Evolutionary conservation across 2,329 filamentous ascomycete species (phyloP), one percentile per base, ranked within the genome.

Genomic region (Fusarium sp.): DNA sequence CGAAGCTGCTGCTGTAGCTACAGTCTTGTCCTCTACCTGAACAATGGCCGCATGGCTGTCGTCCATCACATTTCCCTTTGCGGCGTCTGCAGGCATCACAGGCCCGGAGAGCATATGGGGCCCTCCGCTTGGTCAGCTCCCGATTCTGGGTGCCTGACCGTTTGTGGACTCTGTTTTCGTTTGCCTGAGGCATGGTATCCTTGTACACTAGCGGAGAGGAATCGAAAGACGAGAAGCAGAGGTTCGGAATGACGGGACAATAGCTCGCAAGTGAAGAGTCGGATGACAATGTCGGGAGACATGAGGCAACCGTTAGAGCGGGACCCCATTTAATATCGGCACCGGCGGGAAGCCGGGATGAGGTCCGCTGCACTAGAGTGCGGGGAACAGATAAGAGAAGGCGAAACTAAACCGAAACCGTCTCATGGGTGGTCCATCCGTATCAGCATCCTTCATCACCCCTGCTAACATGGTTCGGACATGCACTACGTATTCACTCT

Each of bases 51-150:
- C 76, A 78, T 16, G 76, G 76, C n/a, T 77, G 63, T 14, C 61
- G 66, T 10, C 76, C 76, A 52, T 76, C 72, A 60, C 76, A 78
- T 65, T 71, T 73, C 13, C 75, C 76, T 62, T 78, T 78, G 20
- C 76, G 73, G 14, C 73, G 63, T 32, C 76, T 76, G 64, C 76
- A 78, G 2, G 69, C 69, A 54, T 78, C 76, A 60, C 76, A 78
- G 10, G 76, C 76, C n/a, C 75, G 72, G 18, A 71, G 56, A 18
- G 72, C 68, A 32, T 77, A 77, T 1, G 74, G 72, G 4, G 73
- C 75, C 37, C 75, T 66, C 35, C 73, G 18, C 14, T 64, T 67
- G 16, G 48, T 27, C 48, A 30, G 14, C 14, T 52, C 48, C 23
- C 48, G 27, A 30, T 32, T 52, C 30, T 52, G 48, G 27, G 25